These are phyloP conservation scores for Alternaria infectoria DNA, from an alignment of 2,329 filamentous ascomycete species.

Conservation along the genomic window DNA sequence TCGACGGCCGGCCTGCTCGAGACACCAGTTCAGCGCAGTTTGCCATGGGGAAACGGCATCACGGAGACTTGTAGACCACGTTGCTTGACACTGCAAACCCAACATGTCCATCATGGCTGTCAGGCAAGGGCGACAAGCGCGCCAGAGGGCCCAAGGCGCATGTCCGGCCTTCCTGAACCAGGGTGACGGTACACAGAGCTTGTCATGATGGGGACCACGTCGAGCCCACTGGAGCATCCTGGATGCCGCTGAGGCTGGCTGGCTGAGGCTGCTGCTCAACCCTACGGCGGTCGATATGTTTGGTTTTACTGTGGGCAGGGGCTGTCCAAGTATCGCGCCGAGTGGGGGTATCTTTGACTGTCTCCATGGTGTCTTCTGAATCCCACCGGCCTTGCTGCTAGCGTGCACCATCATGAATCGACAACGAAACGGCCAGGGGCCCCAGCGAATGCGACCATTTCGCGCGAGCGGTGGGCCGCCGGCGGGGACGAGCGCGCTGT, in stretches of 20 bases:
- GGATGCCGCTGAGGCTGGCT: constrained; percentile 17
- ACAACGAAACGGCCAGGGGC: constrained; percentile 36
- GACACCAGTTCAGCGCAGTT: constrained; percentile 4
- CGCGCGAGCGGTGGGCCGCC: constrained; percentile 23
- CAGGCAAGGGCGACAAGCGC: not conserved
- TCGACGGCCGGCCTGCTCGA: constrained; percentile 2
- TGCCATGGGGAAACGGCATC: not conserved
- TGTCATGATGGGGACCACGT: constrained; percentile 1
- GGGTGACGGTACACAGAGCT: constrained; percentile 22
- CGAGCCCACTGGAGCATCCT: constrained; percentile 7
- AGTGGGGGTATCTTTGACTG: constrained; percentile 38
- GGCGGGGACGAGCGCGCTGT: constrained; percentile 24
- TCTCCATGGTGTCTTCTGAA: constrained; percentile 34
- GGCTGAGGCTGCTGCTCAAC: constrained; percentile 23
- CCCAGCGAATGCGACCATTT: constrained; percentile 29
- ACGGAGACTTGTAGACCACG: not conserved
- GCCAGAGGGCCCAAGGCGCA: constrained; percentile 11
- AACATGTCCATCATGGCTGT: not conserved
- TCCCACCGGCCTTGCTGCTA: constrained; percentile 25
- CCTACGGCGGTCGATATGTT: constrained; percentile 18
- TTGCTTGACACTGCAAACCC: not conserved
- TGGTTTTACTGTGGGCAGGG: constrained; percentile 34
- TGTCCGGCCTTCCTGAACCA: constrained; percentile 21
- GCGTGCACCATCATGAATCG: constrained; percentile 37
- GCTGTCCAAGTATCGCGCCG: constrained; percentile 16